Base-by-base conservation (phyloP, 805 yeast species). In the Huiozyma sinensis region DNA sequence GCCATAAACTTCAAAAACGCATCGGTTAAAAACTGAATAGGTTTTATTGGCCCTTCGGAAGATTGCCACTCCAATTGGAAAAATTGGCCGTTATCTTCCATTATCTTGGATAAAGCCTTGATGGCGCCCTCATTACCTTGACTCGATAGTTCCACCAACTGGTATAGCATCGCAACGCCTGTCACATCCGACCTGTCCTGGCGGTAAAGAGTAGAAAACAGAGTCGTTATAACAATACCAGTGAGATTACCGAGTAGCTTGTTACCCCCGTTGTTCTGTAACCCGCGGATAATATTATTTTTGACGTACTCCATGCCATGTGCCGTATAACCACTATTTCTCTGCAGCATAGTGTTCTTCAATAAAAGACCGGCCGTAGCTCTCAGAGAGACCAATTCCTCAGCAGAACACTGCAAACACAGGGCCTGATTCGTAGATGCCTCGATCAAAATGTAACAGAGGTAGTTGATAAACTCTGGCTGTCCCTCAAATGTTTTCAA, bases 331-430 rank as follows among this genome's bases (percentile, higher is more conserved):
- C 51, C 64, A 12, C 43, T 42, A 50, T 44, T 50, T 51, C 71
- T 53, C 62, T 61, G 48, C 34, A 76, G 54, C n/a, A 88, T 65
- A 48, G 75, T 75, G 63, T 89, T 90, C 59, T 92, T 90, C 61
- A 92, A 72, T 55, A 80, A 70, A 47, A 89, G 64, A 7, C 97
- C 98, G 1, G 97, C 90, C 0, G 95, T 80, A 0, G 95, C 95
- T 42, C 96, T 72, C 41, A 53, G 49, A 28, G 55, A 55, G 28
- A 55, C 53, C 33, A 60, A 38, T 24, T 59, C 64, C 28, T 45
- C 42, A 7, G 41, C 38, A 1, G 57, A 40, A 30, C 57, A 55
- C 8, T 51, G 52, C 1, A 52, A 34, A 12, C 43, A 41, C 37
- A 60, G 44, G 7, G 79, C 71, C 36, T 77, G 78, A 28, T 65